Percentiles rank a stretch among this genome's conserved stretches.
Evolutionary conservation across 345 rosid species (phyloP).

Genomic region (Anacardium occidentale): DNA sequence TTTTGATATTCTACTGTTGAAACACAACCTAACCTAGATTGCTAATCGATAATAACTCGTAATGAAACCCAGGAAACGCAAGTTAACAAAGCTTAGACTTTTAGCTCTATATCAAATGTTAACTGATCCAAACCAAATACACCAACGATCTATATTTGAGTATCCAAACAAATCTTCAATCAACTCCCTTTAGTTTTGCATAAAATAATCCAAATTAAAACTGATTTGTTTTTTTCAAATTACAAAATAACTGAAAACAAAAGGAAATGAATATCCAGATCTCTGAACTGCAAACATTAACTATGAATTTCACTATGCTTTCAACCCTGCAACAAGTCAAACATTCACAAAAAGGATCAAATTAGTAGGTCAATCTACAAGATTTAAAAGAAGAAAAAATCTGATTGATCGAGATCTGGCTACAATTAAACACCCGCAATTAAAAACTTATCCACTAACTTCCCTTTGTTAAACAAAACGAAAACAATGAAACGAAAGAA

Average conservation of each 20-base stretch:
- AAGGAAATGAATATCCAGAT: constrained; percentile 33
- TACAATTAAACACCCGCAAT: constrained; percentile 19
- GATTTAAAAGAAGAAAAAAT: constrained; percentile 1
- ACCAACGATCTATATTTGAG: constrained; percentile 28
- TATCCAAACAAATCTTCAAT: not conserved
- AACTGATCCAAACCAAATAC: constrained; percentile 30
- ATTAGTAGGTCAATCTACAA: not conserved
- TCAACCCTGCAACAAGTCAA: not conserved
- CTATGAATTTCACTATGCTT: not conserved
- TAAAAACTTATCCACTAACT: constrained; percentile 14
- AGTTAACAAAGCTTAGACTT: too few relatives aligned
- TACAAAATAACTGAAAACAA: not conserved
- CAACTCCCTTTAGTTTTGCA: not conserved
- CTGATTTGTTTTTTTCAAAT: not conserved
- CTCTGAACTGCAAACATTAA: constrained; percentile 33
- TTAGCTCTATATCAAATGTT: not conserved
- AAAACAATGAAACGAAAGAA: not conserved
- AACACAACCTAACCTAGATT: not conserved
- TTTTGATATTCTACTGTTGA: not conserved
- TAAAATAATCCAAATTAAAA: not conserved
- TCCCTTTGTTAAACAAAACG: not conserved
- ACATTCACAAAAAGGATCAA: constrained; percentile 17
- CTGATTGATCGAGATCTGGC: constrained; percentile 42
- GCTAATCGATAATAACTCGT: constrained; percentile 9
- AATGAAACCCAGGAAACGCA: too few relatives aligned